A percentile compares a stretch with the other conserved stretches of the same genome.
Conservation (phyloP, 23 red algal species). For the Gracilaria vermiculophylla region DNA sequence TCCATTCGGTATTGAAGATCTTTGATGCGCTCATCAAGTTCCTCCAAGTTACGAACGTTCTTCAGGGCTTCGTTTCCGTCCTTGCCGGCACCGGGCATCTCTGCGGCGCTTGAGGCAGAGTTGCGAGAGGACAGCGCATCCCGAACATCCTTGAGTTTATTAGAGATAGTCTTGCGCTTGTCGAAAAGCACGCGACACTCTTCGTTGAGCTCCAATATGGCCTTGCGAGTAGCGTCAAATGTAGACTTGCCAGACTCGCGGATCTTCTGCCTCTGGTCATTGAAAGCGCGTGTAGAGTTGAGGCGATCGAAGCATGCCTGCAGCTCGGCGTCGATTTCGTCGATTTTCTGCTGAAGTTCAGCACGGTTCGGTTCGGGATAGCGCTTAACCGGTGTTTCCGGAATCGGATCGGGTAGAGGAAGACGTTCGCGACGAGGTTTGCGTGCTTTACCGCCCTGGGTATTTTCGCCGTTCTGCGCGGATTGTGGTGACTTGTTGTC, state of each 20-base stretch:
- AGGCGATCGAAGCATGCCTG: conserved; percentile 60
- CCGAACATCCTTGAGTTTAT: conserved; percentile 48
- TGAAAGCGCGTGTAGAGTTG: conserved; percentile 8
- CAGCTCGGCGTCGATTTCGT: conserved; percentile 22
- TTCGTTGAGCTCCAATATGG: conserved; percentile 15
- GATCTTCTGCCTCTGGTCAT: conserved; percentile 64
- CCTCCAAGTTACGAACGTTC: conserved; percentile 54
- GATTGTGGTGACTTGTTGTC: conserved; percentile 10
- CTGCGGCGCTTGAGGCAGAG: background rate
- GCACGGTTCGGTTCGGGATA: conserved; percentile 59
- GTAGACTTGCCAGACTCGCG: conserved; percentile 33
- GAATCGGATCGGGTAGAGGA: conserved; percentile 66
- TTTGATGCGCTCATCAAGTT: conserved; percentile 58
- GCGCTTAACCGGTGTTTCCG: conserved; percentile 69
- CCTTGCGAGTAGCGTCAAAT: conserved; percentile 44
- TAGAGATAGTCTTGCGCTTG: conserved; percentile 38
- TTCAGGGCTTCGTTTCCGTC: conserved; percentile 46
- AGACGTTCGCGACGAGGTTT: conserved; percentile 50
- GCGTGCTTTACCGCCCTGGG: conserved; percentile 18
- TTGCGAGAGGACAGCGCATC: conserved; percentile 23
- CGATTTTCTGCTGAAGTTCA: conserved; percentile 56
- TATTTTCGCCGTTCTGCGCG: background rate
- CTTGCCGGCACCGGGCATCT: conserved; percentile 36
- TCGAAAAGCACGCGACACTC: conserved; percentile 58
- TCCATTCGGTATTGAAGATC: conserved; percentile 54